Percentiles rank a stretch among this genome's conserved stretches.
These are phyloP conservation scores for Schizochytrium sp. DNA, from an alignment of 108 stramenopile genomes.

Conservation along the genomic window DNA sequence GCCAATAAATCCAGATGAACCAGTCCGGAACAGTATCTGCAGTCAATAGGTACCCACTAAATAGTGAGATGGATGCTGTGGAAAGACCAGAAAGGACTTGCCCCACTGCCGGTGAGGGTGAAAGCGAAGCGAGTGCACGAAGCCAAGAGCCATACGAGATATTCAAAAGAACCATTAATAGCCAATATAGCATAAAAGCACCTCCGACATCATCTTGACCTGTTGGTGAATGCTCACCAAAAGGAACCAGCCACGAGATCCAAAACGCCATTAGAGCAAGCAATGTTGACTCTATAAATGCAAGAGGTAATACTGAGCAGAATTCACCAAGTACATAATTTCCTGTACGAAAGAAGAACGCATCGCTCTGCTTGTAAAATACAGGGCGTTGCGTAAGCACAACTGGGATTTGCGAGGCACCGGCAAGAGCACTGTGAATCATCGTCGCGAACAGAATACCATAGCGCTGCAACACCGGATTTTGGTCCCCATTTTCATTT, in stretches of 20 bases:
- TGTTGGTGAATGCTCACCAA: not conserved
- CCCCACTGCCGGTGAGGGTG: constrained; percentile 2
- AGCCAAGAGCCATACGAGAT: constrained; percentile 41
- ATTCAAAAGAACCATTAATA: not conserved
- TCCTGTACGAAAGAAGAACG: constrained; percentile 79
- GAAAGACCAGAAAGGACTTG: constrained; percentile 60
- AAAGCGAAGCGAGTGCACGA: constrained; percentile 44
- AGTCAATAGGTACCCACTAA: constrained; percentile 72
- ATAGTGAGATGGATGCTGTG: constrained; percentile 68
- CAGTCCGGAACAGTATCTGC: not conserved
- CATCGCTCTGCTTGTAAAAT: constrained; percentile 87
- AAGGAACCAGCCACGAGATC: not conserved
- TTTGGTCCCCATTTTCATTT: not conserved
- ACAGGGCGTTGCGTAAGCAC: constrained; percentile 80
- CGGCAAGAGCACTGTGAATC: constrained; percentile 64
- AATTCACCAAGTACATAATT: not conserved
- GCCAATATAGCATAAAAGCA: not conserved
- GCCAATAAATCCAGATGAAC: constrained; percentile 56
- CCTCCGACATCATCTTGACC: not conserved
- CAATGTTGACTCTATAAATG: not conserved
- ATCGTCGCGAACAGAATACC: not conserved
- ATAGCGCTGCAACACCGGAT: not conserved
- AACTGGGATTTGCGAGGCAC: constrained; percentile 81
- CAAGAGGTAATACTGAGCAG: not conserved
- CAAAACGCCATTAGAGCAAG: constrained; percentile 13